Evolutionary conservation across 495 filamentous ascomycete species (phyloP).

Genomic region (Aspergillus conjunctus): DNA sequence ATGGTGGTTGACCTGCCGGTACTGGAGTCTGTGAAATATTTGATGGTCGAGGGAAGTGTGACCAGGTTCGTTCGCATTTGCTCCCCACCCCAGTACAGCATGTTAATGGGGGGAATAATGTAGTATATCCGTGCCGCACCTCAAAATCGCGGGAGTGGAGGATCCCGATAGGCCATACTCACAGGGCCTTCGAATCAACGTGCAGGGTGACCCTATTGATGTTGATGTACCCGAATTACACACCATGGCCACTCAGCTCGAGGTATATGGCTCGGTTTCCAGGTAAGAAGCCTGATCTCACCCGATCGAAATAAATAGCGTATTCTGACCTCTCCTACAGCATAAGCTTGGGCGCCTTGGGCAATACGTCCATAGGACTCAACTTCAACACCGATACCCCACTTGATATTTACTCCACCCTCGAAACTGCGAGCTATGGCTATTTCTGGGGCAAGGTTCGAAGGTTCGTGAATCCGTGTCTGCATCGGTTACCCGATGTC

Average conservation of each 20-base stretch:
- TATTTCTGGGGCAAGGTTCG: constrained; percentile 2
- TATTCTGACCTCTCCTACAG: constrained; percentile 1
- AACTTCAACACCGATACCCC: not conserved
- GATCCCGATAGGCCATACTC: not conserved
- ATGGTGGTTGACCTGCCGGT: constrained; percentile 1
- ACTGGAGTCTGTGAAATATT: not conserved
- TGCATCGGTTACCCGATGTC: too few relatives aligned
- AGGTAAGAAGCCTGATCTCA: not conserved
- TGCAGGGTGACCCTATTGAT: not conserved
- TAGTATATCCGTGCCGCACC: constrained; percentile 2
- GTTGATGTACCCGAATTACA: constrained; percentile 8
- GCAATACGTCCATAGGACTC: not conserved
- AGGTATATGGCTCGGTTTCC: not conserved
- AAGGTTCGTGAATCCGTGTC: constrained; percentile 4
- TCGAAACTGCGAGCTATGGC: not conserved
- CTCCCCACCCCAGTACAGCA: not conserved
- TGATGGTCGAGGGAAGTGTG: not conserved
- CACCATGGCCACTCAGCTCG: not conserved
- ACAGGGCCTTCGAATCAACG: not conserved
- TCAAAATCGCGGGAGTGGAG: not conserved
- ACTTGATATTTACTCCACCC: constrained; percentile 4
- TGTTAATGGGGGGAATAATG: not conserved
- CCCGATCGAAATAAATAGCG: not conserved
- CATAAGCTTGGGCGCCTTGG: not conserved
- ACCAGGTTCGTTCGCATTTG: not conserved